These are phyloP conservation scores for Ramaria sp. DNA, from an alignment of 768 basidiomycete species.

Conservation along the genomic window DNA sequence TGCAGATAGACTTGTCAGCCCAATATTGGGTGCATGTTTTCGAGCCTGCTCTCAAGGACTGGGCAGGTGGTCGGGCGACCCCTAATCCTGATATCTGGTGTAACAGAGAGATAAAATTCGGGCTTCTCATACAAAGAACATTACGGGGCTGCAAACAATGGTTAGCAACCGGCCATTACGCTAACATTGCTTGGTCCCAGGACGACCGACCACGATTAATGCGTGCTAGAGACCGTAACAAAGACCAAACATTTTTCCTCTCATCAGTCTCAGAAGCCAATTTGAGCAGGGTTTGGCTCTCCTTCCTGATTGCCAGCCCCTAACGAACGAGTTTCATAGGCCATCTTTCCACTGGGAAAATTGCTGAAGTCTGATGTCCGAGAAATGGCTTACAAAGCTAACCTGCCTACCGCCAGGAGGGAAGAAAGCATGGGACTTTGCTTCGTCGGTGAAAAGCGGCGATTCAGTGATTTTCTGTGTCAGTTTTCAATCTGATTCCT, in stretches of 20 bases:
- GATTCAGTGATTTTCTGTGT: conserved; percentile 70
- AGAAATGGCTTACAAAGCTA: conserved; percentile 49
- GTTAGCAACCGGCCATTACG: conserved; percentile 91
- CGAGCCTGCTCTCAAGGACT: conserved; percentile 67
- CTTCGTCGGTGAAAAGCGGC: conserved; percentile 76
- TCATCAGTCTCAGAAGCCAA: conserved; percentile 62
- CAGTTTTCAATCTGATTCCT: conserved; percentile 15
- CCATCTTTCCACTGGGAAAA: conserved; percentile 69
- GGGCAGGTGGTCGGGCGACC: conserved; percentile 62
- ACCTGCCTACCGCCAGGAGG: conserved; percentile 61
- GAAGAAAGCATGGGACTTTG: conserved; percentile 92
- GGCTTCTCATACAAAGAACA: conserved; percentile 32
- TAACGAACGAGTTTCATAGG: conserved; percentile 13
- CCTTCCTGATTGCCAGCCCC: not conserved
- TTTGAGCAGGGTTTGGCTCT: conserved; percentile 34
- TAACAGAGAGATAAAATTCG: conserved; percentile 92
- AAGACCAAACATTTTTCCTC: conserved; percentile 92
- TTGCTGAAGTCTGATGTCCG: conserved; percentile 66
- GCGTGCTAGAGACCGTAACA: conserved; percentile 42
- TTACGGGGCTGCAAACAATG: conserved; percentile 34
- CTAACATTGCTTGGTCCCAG: conserved; percentile 46
- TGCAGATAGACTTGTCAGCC: conserved; percentile 72
- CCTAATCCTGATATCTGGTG: conserved; percentile 94
- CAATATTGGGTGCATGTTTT: conserved; percentile 93
- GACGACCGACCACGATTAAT: conserved; percentile 27